Evolutionary conservation across 2,329 filamentous ascomycete species (phyloP).

Genomic region (Lecanoromycetidae sp.): DNA sequence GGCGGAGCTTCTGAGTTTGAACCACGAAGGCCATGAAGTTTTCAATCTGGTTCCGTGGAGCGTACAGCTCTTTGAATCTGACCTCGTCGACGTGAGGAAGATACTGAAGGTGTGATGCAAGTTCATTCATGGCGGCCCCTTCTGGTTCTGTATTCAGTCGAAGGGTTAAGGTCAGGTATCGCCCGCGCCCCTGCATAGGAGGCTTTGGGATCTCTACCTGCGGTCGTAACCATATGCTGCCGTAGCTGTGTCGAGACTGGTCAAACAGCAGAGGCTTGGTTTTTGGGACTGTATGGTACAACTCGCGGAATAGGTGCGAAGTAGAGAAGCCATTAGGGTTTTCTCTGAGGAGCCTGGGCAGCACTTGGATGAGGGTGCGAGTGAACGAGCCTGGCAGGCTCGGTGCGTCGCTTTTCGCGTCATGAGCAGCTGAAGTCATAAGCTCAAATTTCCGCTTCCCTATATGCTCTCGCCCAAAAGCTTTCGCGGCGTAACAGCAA

Average conservation of each 20-base stretch:
- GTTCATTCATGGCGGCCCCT: slow-evolving; percentile 13
- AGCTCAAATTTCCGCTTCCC: slow-evolving; percentile 19
- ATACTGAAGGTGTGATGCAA: slow-evolving; percentile 14
- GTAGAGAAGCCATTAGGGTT: slow-evolving; percentile 15
- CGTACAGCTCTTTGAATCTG: slow-evolving; percentile 11
- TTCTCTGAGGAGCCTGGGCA: slow-evolving; percentile 10
- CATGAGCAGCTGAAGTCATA: slow-evolving; percentile 13
- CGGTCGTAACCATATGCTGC: slow-evolving; percentile 17
- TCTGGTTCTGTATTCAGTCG: slow-evolving; percentile 11
- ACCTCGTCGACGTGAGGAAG: slow-evolving; percentile 15
- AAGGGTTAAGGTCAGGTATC: slow-evolving; percentile 13
- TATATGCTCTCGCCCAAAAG: slow-evolving; percentile 10
- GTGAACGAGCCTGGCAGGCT: slow-evolving; percentile 12
- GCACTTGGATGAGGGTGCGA: slow-evolving; percentile 6
- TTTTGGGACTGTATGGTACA: slow-evolving; percentile 13
- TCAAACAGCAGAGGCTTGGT: slow-evolving; percentile 17
- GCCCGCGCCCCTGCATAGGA: neutral
- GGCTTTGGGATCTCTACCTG: neutral
- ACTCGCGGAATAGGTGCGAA: slow-evolving; percentile 14
- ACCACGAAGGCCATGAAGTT: slow-evolving; percentile 9
- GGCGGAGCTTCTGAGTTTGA: slow-evolving; percentile 5
- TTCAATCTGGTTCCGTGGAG: slow-evolving; percentile 11
- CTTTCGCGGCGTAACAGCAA: slow-evolving; percentile 17
- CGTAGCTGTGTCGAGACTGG: slow-evolving; percentile 12
- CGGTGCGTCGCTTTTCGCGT: slow-evolving; percentile 2